Percentiles rank a stretch among this genome's conserved stretches.
phyloP scores from a whole-genome alignment of 345 rosid genomes.

The Conringia planisiliqua region DNA sequence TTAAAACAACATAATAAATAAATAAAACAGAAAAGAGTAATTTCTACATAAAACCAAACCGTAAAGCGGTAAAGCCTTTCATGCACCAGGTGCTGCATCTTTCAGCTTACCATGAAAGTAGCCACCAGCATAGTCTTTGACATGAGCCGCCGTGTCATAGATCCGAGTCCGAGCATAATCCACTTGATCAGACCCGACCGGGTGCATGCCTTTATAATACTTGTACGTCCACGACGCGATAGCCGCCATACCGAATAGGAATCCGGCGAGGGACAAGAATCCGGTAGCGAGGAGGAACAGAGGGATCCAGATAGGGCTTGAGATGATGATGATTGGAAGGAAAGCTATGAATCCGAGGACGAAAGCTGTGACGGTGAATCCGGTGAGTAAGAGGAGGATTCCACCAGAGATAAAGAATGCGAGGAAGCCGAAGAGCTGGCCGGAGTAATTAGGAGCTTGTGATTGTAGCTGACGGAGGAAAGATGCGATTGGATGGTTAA shows the following conservation, averaged over 20 bases:
- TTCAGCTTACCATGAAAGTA: slow-evolving; percentile 74
- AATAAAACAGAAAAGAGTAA: background rate
- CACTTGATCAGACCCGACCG: slow-evolving; percentile 59
- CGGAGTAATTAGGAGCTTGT: slow-evolving; percentile 50
- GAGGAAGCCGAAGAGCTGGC: slow-evolving; percentile 54
- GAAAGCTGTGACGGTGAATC: slow-evolving; percentile 46
- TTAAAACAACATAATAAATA: background rate
- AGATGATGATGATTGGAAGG: slow-evolving; percentile 56
- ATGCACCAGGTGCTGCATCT: slow-evolving; percentile 96
- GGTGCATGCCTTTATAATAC: slow-evolving; percentile 67
- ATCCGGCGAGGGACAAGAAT: slow-evolving; percentile 50
- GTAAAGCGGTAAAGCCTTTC: slow-evolving; percentile 1
- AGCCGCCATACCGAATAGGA: slow-evolving; percentile 42
- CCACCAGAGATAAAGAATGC: slow-evolving; percentile 55
- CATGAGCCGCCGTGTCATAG: slow-evolving; percentile 74
- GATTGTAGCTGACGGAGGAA: slow-evolving; percentile 47
- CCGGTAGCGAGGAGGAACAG: slow-evolving; percentile 40
- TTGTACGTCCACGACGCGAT: slow-evolving; percentile 58
- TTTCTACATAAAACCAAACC: background rate
- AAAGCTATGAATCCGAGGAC: slow-evolving; percentile 50
- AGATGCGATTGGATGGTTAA: slow-evolving; percentile 25
- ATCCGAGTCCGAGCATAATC: slow-evolving; percentile 74
- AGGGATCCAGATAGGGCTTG: slow-evolving; percentile 66
- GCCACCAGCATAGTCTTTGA: slow-evolving; percentile 83
- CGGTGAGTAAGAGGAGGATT: slow-evolving; percentile 66